Evolutionary conservation across 2,329 filamentous ascomycete genomes (phyloP), one percentile per base, ranked within the genome.

Genomic region (Penicillium decumbens): DNA sequence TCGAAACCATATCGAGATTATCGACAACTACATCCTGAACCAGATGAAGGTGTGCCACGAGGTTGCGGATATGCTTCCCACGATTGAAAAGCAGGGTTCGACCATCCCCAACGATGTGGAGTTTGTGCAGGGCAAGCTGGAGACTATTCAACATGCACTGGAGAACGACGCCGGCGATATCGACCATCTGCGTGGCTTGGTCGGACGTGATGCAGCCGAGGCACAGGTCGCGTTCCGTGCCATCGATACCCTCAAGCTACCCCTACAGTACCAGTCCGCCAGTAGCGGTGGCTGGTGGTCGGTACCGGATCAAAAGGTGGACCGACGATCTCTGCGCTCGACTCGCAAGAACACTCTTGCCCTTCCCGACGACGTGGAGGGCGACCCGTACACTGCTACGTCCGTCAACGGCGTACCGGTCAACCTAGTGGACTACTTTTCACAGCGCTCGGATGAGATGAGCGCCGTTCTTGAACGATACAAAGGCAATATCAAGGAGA

Each of bases 21-120:
- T 95, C 55, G 92, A 98, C 70, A 80, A 81, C 50, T 82, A 85
- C 56, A 92, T 98, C 60, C 82, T 89, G 61, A 79, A 80, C 46
- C 89, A 93, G 65, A 90, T 95, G 63, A 79, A 80, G 50, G 69
- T 75, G 51, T 85, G 86, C 69, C 85, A 88, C 65, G 82, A 87
- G 59, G 82, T 95, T 58, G 84, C 92, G 49, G 84, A 88, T 54
- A 81, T 88, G 45, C 74, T 87, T 32, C 80, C 81, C 2, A 72
- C 73, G 3, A 82, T 89, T 60, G 80, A 81, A 9, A 74, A 80
- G 32, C 80, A 83, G 28, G 78, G 90, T 43, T 77, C 81, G 42
- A 81, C 79, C 38, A 77, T 95, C 28, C 77, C 80, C 2, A 78
- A 79, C 23, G 84, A 87, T 57, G 83, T 87, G 29, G 78, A 81